A percentile compares a stretch with the other conserved stretches of the same genome.
These are phyloP conservation scores for Spergularia bocconei DNA, from an alignment of 148 eudicot genomes.

Conservation along the genomic window DNA sequence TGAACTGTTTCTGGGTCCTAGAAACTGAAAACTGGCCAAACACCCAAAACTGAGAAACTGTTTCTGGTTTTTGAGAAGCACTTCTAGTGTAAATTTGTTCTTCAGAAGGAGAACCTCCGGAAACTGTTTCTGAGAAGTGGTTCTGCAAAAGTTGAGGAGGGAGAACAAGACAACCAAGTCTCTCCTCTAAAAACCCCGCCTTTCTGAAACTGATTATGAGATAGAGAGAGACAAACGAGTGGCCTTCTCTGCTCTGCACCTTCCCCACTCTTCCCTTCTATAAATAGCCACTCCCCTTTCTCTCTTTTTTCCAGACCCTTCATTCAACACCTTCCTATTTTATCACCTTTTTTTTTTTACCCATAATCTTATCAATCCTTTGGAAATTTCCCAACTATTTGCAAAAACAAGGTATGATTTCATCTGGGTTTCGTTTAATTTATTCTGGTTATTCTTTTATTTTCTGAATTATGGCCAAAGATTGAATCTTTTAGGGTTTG, in stretches of 20 bases:
- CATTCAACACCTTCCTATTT: neutral
- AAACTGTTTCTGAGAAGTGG: no score
- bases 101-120: no score
- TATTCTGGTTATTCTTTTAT: neutral
- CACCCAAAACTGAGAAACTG: no score
- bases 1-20: no score
- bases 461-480: neutral
- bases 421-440: constrained; percentile 12
- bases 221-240: constrained; percentile 12
- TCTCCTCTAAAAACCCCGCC: neutral
- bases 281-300: constrained; percentile 9
- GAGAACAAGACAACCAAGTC: neutral
- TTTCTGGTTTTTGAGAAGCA: no score
- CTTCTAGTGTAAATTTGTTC: no score
- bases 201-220: neutral
- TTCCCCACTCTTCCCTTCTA: constrained; percentile 12
- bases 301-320: neutral
- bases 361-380: neutral
- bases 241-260: constrained; percentile 11
- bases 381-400: neutral
- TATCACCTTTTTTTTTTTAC: neutral
- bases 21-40: no score
- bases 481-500: neutral
- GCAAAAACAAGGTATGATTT: constrained; percentile 4
- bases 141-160: no score